phyloP scores from a whole-genome alignment of 2,329 filamentous ascomycete genomes.

The Apiospora rasikravindrae region DNA sequence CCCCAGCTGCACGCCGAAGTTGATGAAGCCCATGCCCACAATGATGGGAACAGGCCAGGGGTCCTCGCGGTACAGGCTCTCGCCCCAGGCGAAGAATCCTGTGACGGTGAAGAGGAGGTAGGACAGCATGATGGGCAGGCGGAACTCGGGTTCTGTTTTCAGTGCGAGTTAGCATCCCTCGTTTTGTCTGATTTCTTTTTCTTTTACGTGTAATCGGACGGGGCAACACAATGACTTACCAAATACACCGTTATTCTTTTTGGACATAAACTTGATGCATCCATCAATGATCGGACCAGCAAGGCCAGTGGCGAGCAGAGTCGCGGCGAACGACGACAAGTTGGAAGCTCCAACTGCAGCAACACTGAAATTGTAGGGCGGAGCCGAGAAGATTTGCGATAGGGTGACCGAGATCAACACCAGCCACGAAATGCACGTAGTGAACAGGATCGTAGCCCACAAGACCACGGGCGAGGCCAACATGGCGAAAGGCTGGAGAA shows the following conservation, averaged over 20 bases:
- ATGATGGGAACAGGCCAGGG: conserved; percentile 55
- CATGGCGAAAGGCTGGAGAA: conserved; percentile 51
- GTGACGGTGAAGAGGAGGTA: conserved; percentile 47
- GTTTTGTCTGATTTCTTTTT: too few relatives aligned
- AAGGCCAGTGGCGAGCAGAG: conserved; percentile 50
- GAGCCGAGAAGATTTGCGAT: conserved; percentile 53
- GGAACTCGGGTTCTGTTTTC: conserved; percentile 53
- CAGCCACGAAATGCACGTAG: conserved; percentile 46
- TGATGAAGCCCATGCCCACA: conserved; percentile 51
- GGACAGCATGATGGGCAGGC: conserved; percentile 46
- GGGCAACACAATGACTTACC: neutral
- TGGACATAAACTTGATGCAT: conserved; percentile 50
- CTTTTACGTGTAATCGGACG: too few relatives aligned
- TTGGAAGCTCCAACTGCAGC: conserved; percentile 56
- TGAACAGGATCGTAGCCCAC: conserved; percentile 56
- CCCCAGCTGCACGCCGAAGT: conserved; percentile 42
- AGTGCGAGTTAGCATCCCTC: neutral
- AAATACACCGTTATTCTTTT: conserved; percentile 56
- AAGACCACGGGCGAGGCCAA: conserved; percentile 56
- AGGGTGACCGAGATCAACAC: conserved; percentile 54
- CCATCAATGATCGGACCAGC: conserved; percentile 53
- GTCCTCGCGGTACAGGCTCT: conserved; percentile 49
- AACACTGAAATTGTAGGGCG: conserved; percentile 57
- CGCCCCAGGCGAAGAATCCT: conserved; percentile 55
- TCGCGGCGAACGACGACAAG: conserved; percentile 54